phyloP scores from a whole-genome alignment of 2,329 filamentous ascomycete species.

The Diaporthe vexans region DNA sequence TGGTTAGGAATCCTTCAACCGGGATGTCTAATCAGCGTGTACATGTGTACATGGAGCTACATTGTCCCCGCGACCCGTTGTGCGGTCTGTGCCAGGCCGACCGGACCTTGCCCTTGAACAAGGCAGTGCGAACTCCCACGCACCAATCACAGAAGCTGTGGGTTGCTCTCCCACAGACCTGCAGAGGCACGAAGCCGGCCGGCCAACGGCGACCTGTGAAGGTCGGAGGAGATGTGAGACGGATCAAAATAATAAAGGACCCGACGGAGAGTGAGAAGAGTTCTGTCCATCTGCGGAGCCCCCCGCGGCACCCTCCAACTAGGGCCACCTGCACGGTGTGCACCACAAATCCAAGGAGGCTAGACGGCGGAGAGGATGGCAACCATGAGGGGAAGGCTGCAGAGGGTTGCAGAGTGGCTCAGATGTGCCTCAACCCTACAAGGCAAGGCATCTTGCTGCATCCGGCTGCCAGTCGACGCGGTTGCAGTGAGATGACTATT shows the following conservation, averaged over 20 bases:
- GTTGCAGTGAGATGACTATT: slow-evolving; percentile 39
- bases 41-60: slow-evolving; percentile 14
- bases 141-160: neutral
- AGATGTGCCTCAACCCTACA: slow-evolving; percentile 27
- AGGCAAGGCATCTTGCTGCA: slow-evolving; percentile 25
- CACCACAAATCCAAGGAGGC: neutral
- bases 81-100: slow-evolving; percentile 7
- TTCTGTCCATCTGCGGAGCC: slow-evolving; percentile 19
- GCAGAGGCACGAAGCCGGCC: slow-evolving; percentile 21
- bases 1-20: slow-evolving; percentile 40
- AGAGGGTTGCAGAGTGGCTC: slow-evolving; percentile 26
- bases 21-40: slow-evolving; percentile 13
- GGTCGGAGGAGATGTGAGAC: slow-evolving; percentile 15
- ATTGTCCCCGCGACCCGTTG: slow-evolving; percentile 3
- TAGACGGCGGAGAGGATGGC: slow-evolving; percentile 15
- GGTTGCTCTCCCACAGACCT: slow-evolving; percentile 1
- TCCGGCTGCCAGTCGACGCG: slow-evolving; percentile 20
- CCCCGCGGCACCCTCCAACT: slow-evolving; percentile 11
- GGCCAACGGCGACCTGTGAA: neutral
- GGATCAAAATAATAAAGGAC: neutral
- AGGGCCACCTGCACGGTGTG: neutral
- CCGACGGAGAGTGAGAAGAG: neutral
- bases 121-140: slow-evolving; percentile 31
- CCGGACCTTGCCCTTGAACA: slow-evolving; percentile 6
- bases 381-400: slow-evolving; percentile 3